Percentiles rank a stretch among this genome's conserved stretches.
Evolutionary conservation across 352 stramenopile genomes (phyloP).

Genomic region (Blastocystis sp.): DNA sequence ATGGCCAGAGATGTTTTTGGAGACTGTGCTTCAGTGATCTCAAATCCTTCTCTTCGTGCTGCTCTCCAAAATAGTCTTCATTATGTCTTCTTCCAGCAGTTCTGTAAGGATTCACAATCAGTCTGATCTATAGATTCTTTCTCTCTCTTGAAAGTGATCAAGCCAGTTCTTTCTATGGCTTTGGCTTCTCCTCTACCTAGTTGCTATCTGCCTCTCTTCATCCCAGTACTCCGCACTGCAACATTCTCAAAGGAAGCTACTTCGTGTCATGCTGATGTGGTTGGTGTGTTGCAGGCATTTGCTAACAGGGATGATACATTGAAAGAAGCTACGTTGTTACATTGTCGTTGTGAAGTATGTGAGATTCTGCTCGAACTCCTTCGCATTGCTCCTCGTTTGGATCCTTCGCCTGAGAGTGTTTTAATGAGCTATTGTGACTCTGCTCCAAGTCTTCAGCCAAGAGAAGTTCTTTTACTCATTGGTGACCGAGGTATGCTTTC

Average conservation of each 20-base stretch:
- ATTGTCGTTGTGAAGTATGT: slow-evolving; percentile 9
- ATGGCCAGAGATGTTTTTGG: slow-evolving; percentile 24
- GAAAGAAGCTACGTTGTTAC: neutral
- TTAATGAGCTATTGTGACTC: slow-evolving; percentile 61
- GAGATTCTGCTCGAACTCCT: slow-evolving; percentile 55
- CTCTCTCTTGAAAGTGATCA: neutral
- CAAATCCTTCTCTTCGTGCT: neutral
- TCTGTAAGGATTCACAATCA: neutral
- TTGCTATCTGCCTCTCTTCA: slow-evolving; percentile 24
- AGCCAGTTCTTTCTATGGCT: neutral
- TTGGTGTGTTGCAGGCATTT: neutral
- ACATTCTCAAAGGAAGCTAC: neutral
- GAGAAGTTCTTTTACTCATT: slow-evolving; percentile 53
- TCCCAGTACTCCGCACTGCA: neutral
- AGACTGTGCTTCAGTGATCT: neutral
- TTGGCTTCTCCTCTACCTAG: neutral
- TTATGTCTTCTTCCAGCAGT: slow-evolving; percentile 22
- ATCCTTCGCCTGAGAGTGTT: slow-evolving; percentile 59
- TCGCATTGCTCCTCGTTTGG: slow-evolving; percentile 12
- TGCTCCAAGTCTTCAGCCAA: slow-evolving; percentile 13
- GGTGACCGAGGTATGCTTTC: slow-evolving; percentile 63
- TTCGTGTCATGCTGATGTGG: neutral
- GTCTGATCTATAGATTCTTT: neutral
- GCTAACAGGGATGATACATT: neutral
- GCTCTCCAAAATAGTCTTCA: slow-evolving; percentile 24